These are phyloP conservation scores for Dysphania ambrosioides DNA, from an alignment of 148 eudicot genomes.

Conservation along the genomic window DNA sequence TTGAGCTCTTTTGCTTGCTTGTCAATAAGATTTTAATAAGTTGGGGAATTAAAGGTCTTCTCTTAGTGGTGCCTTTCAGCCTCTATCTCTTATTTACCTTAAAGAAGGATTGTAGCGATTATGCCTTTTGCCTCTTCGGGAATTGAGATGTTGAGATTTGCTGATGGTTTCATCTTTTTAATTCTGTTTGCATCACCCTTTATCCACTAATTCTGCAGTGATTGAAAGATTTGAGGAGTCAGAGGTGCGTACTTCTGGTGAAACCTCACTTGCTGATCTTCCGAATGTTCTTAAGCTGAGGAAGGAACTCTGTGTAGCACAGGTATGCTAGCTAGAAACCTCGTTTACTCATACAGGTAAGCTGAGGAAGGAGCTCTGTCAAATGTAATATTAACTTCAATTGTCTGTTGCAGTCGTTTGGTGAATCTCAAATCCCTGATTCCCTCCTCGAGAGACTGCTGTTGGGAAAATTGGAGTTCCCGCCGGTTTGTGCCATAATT, in stretches of 20 bases:
- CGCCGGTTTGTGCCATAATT: conserved; percentile 88
- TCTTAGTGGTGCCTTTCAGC: background rate
- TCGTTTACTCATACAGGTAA: background rate
- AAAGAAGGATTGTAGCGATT: background rate
- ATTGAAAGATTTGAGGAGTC: conserved; percentile 75
- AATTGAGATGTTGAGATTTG: background rate
- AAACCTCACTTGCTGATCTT: conserved; percentile 66
- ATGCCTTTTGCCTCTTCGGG: background rate
- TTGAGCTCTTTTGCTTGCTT: background rate
- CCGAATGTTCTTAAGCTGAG: conserved; percentile 61
- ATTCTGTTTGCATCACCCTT: background rate
- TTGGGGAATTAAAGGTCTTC: background rate
- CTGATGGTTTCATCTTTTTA: background rate
- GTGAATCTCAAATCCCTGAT: conserved; percentile 80
- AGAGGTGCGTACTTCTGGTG: conserved; percentile 62
- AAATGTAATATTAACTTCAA: background rate
- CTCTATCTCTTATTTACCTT: background rate
- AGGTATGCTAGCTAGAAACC: conserved; percentile 30
- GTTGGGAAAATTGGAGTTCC: conserved; percentile 60
- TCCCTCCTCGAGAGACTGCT: conserved; percentile 72
- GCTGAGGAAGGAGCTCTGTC: too few species aligned
- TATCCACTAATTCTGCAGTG: conserved; percentile 38
- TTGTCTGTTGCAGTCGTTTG: conserved; percentile 48
- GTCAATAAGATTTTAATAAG: background rate
- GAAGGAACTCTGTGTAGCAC: conserved; percentile 67